Conservation (phyloP, 768 basidiomycete genomes). For the Lentinula sp. region DNA sequence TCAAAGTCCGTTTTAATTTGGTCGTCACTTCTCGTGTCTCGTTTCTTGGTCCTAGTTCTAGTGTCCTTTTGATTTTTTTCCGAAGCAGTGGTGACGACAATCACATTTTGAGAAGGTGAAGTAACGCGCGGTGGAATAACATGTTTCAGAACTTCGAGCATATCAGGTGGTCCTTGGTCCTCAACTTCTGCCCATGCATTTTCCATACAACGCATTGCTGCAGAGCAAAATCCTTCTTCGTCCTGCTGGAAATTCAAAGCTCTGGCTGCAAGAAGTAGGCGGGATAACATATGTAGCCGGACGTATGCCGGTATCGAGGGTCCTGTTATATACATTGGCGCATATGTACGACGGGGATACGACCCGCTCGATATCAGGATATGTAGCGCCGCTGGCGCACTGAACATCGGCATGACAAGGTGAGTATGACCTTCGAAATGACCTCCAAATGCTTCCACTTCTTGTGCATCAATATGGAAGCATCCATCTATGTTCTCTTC, state of each 20-base stretch:
- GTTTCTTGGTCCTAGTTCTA: slow-evolving; percentile 16
- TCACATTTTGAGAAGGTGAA: background rate
- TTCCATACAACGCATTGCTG: slow-evolving; percentile 63
- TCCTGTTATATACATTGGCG: slow-evolving; percentile 74
- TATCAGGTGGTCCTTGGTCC: slow-evolving; percentile 68
- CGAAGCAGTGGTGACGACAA: background rate
- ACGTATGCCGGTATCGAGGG: slow-evolving; percentile 69
- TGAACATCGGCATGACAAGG: slow-evolving; percentile 57
- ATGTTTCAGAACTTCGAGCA: slow-evolving; percentile 59
- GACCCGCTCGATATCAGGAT: slow-evolving; percentile 48
- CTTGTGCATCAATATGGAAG: slow-evolving; percentile 29
- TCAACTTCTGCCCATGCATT: slow-evolving; percentile 63
- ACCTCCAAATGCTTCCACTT: slow-evolving; percentile 54
- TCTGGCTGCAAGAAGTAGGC: slow-evolving; percentile 52
- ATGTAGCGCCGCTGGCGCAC: slow-evolving; percentile 60
- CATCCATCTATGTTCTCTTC: slow-evolving; percentile 12
- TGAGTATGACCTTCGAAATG: slow-evolving; percentile 38
- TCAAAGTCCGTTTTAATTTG: slow-evolving; percentile 53
- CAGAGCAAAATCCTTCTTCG: slow-evolving; percentile 70
- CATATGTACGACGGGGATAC: slow-evolving; percentile 39
- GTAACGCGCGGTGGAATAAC: slow-evolving; percentile 32
- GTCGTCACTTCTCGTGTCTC: slow-evolving; percentile 38
- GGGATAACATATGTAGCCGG: slow-evolving; percentile 73
- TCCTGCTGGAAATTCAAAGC: slow-evolving; percentile 49
- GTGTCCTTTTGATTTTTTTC: background rate